Evolutionary conservation across 2,329 filamentous ascomycete species (phyloP).

Genomic region (Curvularia eragrostidis): DNA sequence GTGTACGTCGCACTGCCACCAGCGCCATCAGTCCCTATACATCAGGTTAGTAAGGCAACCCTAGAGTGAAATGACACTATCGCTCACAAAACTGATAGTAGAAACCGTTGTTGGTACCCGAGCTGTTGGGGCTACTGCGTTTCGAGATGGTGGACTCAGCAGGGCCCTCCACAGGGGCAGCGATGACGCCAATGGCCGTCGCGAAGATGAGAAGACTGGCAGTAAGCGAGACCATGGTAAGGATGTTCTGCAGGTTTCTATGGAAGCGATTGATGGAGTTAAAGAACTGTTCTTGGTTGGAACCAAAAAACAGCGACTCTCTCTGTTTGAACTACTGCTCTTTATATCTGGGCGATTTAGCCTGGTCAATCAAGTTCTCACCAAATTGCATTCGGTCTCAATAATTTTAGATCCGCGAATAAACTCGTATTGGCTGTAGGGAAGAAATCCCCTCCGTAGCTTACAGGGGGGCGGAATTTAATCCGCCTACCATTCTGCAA

Average conservation of each 20-base stretch:
- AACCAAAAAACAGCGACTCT: not conserved
- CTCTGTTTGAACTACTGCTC: not conserved
- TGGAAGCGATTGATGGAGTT: not conserved
- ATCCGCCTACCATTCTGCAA: not conserved
- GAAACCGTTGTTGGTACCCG: slow-evolving; percentile 1
- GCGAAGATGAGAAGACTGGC: not conserved
- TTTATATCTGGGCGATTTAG: not conserved
- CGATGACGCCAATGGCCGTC: not conserved
- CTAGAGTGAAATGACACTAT: not conserved
- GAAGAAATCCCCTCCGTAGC: not conserved
- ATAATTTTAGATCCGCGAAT: not conserved
- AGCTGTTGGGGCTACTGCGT: not conserved
- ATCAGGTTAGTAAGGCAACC: not conserved
- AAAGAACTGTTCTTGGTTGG: not conserved
- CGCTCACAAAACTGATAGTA: slow-evolving; percentile 3
- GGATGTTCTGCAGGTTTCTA: not conserved
- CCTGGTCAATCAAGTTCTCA: not conserved
- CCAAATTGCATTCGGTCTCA: not conserved
- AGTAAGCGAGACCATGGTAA: not conserved
- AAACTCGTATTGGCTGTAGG: not conserved
- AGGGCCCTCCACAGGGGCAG: not conserved
- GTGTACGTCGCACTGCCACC: not conserved
- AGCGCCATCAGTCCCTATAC: slow-evolving; percentile 1
- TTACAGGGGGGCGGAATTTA: not conserved
- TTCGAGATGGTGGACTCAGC: not conserved